Percentiles rank a stretch among this genome's conserved stretches.
These are phyloP conservation scores for Trichophyton simii DNA, from an alignment of 2,329 filamentous ascomycete genomes.

Conservation along the genomic window DNA sequence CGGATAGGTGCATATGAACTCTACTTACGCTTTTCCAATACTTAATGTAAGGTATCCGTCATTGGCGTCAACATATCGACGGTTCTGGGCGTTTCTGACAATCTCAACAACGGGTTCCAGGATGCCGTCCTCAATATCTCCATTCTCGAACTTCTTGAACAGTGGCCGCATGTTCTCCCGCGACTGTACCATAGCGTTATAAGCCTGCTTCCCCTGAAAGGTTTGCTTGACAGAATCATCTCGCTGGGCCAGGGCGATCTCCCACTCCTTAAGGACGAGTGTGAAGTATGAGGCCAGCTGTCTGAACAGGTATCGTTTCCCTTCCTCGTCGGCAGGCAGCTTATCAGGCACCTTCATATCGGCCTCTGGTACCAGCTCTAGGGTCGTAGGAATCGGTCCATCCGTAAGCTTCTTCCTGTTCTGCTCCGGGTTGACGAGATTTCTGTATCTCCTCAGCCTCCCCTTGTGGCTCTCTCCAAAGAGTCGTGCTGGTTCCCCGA, in stretches of 20 bases:
- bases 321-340: conserved; percentile 52
- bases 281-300: conserved; percentile 93
- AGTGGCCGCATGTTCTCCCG: conserved; percentile 78
- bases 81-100: conserved; percentile 75
- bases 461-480: conserved; percentile 71
- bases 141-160: conserved; percentile 77
- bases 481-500: conserved; percentile 60
- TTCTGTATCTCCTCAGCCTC: conserved; percentile 58
- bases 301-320: conserved; percentile 60
- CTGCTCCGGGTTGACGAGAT: conserved; percentile 39
- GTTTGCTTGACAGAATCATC: conserved; percentile 51
- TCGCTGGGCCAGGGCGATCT: conserved; percentile 55
- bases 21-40: conserved; percentile 67
- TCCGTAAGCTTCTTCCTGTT: conserved; percentile 41
- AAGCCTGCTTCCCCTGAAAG: conserved; percentile 67
- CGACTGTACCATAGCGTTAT: conserved; percentile 74
- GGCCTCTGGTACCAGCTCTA: conserved; percentile 66
- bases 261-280: conserved; percentile 86
- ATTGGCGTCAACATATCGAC: conserved; percentile 90
- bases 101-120: conserved; percentile 81
- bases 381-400: conserved; percentile 75
- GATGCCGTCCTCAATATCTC: conserved; percentile 64
- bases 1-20: background rate
- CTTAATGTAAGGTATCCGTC: conserved; percentile 85
- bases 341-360: conserved; percentile 70